Conservation (phyloP, 2,329 filamentous ascomycete species). For the Neofusicoccum umdonicola region DNA sequence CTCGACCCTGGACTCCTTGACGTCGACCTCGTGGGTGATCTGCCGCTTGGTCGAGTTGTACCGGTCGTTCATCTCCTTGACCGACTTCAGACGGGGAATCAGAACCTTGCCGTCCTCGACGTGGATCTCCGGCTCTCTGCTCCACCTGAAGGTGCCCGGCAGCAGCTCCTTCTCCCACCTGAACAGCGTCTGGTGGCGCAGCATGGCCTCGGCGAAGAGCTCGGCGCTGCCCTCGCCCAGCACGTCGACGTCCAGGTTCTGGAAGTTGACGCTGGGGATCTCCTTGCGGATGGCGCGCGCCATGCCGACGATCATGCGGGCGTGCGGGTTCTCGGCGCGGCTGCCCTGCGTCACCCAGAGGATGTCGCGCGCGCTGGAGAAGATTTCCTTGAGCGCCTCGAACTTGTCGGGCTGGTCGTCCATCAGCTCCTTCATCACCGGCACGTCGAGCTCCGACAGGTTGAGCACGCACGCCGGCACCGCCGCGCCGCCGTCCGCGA, state of each 20-base stretch:
- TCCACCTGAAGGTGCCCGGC: not conserved
- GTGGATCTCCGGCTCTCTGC: not conserved
- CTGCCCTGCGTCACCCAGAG: not conserved
- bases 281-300: slow-evolving; percentile 21
- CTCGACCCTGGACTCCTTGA: not conserved
- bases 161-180: no score
- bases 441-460: not conserved
- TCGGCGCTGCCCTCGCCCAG: not conserved
- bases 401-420: not conserved
- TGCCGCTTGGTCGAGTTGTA: not conserved
- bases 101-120: not conserved
- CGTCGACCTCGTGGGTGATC: not conserved
- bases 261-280: slow-evolving; percentile 20
- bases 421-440: not conserved
- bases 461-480: no score
- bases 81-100: not conserved
- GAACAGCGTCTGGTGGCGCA: no score
- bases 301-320: slow-evolving; percentile 19
- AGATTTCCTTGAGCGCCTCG: not conserved
- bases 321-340: not conserved
- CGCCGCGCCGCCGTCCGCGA: no score
- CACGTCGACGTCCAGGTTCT: slow-evolving; percentile 24
- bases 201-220: no score
- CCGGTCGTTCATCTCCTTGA: not conserved
- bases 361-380: not conserved